phyloP scores from a whole-genome alignment of 441 rosid species.

The Brassica hybrid region DNA sequence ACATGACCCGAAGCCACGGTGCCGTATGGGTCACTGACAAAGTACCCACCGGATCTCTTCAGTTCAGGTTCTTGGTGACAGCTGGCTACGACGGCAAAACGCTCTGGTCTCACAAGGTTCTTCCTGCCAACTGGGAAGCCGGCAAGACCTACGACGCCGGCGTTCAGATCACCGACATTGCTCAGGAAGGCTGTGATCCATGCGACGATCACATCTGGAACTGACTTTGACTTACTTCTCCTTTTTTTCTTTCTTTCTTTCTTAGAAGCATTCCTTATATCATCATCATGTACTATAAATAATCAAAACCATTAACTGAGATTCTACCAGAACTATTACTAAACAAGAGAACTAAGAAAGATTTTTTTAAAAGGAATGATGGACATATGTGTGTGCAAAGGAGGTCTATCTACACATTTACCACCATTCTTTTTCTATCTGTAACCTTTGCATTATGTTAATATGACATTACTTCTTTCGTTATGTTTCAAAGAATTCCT shows the following conservation, averaged over 20 bases:
- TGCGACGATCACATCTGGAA: conserved; percentile 66
- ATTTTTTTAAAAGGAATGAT: not conserved
- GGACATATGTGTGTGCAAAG: conserved; percentile 18
- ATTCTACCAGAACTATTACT: not conserved
- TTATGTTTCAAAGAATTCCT: not conserved
- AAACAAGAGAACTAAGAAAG: conserved; percentile 10
- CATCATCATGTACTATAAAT: not conserved
- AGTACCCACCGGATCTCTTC: conserved; percentile 75
- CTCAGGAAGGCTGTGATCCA: conserved; percentile 79
- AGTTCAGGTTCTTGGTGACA: conserved; percentile 74
- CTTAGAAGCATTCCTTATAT: not conserved
- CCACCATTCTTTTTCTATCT: conserved; percentile 22
- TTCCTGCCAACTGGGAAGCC: conserved; percentile 71
- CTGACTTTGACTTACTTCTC: conserved; percentile 26
- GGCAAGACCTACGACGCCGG: conserved; percentile 73
- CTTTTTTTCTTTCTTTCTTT: not conserved
- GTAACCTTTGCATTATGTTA: conserved; percentile 14
- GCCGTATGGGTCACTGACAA: conserved; percentile 83
- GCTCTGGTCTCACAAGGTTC: conserved; percentile 74
- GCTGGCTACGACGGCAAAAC: conserved; percentile 84
- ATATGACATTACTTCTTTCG: conserved; percentile 2
- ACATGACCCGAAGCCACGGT: conserved; percentile 72
- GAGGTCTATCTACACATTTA: not conserved
- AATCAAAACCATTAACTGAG: not conserved
- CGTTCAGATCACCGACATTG: conserved; percentile 75